Conservation (phyloP, 129 eudicot species). For the Mikania micrantha region DNA sequence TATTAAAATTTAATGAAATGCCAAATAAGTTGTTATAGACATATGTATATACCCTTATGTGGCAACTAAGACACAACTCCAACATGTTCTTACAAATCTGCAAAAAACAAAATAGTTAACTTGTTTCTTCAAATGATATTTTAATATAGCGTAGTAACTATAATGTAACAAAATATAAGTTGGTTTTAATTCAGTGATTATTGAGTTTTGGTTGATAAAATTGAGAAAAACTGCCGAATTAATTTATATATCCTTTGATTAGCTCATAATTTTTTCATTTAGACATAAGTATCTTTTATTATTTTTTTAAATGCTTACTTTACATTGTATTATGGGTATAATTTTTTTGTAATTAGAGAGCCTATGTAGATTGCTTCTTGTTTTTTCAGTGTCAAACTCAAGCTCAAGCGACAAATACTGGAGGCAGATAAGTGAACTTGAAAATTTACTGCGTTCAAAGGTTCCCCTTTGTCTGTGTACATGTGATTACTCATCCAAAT, state of each 20-base stretch:
- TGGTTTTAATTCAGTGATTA: neutral
- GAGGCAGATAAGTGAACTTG: slow-evolving; percentile 64
- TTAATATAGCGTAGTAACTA: neutral
- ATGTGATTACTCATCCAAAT: neutral
- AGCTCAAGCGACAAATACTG: slow-evolving; percentile 33
- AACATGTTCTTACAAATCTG: neutral
- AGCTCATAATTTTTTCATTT: neutral
- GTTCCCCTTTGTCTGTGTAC: slow-evolving; percentile 20
- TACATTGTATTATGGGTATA: neutral
- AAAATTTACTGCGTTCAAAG: slow-evolving; percentile 75
- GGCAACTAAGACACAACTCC: neutral
- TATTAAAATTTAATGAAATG: neutral
- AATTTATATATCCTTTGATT: neutral
- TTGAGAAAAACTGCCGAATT: neutral
- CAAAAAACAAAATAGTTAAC: neutral
- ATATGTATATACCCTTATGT: neutral
- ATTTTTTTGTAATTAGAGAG: neutral
- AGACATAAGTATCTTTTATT: neutral
- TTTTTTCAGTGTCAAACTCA: slow-evolving; percentile 42
- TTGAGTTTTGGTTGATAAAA: neutral
- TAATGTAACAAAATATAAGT: neutral
- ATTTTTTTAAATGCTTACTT: neutral
- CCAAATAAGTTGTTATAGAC: neutral
- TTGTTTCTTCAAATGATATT: neutral
- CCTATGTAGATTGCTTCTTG: neutral